phyloP scores from a whole-genome alignment of 208 protist genomes.

The Leishmania lainsoni region DNA sequence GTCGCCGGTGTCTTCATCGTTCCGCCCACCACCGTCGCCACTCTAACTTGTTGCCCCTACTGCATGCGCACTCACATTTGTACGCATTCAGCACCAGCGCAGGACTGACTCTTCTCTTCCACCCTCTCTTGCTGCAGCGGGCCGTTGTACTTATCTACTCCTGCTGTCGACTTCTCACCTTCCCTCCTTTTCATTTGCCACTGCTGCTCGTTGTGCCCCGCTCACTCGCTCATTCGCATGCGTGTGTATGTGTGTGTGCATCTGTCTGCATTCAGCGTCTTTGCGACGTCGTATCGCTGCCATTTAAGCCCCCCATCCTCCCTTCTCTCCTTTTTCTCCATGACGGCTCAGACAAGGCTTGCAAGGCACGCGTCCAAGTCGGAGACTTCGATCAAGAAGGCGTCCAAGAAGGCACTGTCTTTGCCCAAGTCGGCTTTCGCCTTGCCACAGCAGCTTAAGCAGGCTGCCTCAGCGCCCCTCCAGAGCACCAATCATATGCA shows the following conservation, averaged over 20 bases:
- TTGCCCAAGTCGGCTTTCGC: neutral
- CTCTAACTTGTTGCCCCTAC: neutral
- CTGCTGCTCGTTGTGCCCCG: neutral
- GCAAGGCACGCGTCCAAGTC: neutral
- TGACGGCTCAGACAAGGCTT: neutral
- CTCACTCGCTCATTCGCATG: neutral
- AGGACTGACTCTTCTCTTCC: neutral
- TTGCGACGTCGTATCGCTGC: neutral
- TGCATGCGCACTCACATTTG: neutral
- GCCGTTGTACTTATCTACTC: neutral
- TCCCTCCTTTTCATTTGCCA: neutral
- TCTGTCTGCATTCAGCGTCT: neutral
- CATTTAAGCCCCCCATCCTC: neutral
- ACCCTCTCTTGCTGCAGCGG: neutral
- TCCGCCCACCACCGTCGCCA: neutral
- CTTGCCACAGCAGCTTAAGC: neutral
- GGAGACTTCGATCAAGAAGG: neutral
- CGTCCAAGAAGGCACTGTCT: neutral
- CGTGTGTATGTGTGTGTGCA: neutral
- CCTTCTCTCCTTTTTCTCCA: neutral
- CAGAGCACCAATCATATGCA: slow-evolving; percentile 11
- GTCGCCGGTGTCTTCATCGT: neutral
- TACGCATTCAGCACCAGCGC: neutral
- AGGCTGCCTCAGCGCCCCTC: neutral
- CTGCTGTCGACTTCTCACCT: neutral